These are phyloP conservation scores for Emericellopsis terricola DNA, from an alignment of 495 filamentous ascomycete genomes.

Conservation along the genomic window DNA sequence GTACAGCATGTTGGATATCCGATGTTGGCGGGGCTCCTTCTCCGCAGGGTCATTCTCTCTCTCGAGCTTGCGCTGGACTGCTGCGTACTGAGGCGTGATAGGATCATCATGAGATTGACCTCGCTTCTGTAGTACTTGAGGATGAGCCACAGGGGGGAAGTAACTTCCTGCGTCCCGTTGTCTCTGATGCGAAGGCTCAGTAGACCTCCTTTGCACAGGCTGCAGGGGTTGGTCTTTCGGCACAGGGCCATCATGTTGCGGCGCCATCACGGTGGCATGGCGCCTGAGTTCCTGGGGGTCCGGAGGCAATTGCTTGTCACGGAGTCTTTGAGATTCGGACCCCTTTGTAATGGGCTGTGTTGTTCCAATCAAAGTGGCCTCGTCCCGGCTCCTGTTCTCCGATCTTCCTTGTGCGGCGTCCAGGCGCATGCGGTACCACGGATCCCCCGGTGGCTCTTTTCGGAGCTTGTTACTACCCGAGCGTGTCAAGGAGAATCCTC, in stretches of 20 bases:
- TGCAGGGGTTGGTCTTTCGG: no score
- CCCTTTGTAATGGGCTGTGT: neutral
- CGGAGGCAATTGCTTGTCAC: neutral
- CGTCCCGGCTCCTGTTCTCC: neutral
- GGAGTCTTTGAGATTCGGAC: neutral
- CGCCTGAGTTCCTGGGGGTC: neutral
- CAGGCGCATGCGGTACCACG: conserved; percentile 14
- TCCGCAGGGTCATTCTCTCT: conserved; percentile 9
- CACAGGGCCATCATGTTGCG: no score
- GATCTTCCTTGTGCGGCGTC: conserved; percentile 7
- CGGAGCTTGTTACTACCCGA: conserved; percentile 28
- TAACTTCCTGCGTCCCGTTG: no score
- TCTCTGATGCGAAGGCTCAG: neutral
- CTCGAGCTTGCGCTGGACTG: conserved; percentile 2
- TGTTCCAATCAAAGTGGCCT: neutral
- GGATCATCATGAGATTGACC: no score
- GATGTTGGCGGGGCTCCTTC: conserved; percentile 12
- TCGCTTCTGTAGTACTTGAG: no score
- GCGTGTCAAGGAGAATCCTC: conserved; percentile 13
- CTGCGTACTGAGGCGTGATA: neutral
- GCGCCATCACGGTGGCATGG: no score
- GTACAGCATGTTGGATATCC: conserved; percentile 25
- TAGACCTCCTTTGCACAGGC: neutral
- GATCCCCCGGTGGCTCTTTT: conserved; percentile 24
- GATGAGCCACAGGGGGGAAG: no score